Conservation (phyloP, 768 basidiomycete genomes). For the Tylopilus intermedius region DNA sequence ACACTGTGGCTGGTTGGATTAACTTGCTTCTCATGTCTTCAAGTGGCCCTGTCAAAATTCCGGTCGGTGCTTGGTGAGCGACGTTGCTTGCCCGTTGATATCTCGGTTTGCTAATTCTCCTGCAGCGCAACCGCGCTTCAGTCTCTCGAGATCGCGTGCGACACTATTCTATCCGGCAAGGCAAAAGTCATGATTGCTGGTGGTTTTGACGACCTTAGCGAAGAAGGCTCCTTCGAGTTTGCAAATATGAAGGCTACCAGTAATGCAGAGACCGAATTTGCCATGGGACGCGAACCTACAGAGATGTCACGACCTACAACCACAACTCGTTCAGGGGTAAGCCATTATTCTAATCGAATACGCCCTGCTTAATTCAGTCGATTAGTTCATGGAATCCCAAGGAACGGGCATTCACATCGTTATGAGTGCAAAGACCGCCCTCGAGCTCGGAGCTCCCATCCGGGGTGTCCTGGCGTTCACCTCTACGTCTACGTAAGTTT, state of each 20-base stretch:
- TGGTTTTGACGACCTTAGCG: constrained; percentile 96
- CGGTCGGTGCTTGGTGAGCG: constrained; percentile 92
- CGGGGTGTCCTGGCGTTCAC: constrained; percentile 94
- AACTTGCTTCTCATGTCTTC: constrained; percentile 93
- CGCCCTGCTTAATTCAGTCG: constrained; percentile 1
- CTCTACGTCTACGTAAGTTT: constrained; percentile 85
- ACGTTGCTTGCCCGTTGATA: neutral
- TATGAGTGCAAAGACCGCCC: constrained; percentile 94
- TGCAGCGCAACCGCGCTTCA: constrained; percentile 91
- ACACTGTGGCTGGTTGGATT: constrained; percentile 97
- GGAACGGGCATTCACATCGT: constrained; percentile 96
- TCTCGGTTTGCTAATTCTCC: constrained; percentile 2
- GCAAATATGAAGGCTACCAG: constrained; percentile 99
- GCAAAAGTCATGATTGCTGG: constrained; percentile 99
- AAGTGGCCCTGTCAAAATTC: constrained; percentile 97
- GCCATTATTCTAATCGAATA: constrained; percentile 22
- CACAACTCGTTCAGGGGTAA: constrained; percentile 87
- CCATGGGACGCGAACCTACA: constrained; percentile 97
- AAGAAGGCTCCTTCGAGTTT: constrained; percentile 98
- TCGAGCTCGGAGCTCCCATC: constrained; percentile 90
- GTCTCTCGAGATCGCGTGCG: constrained; percentile 96
- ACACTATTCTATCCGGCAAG: constrained; percentile 90
- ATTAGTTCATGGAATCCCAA: constrained; percentile 93
- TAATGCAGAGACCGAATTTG: constrained; percentile 94
- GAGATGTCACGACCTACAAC: constrained; percentile 99